Percentiles rank a stretch among this genome's conserved stretches.
These are phyloP conservation scores for Colletotrichum acutatum DNA, from an alignment of 2,329 filamentous ascomycete genomes.

Conservation along the genomic window DNA sequence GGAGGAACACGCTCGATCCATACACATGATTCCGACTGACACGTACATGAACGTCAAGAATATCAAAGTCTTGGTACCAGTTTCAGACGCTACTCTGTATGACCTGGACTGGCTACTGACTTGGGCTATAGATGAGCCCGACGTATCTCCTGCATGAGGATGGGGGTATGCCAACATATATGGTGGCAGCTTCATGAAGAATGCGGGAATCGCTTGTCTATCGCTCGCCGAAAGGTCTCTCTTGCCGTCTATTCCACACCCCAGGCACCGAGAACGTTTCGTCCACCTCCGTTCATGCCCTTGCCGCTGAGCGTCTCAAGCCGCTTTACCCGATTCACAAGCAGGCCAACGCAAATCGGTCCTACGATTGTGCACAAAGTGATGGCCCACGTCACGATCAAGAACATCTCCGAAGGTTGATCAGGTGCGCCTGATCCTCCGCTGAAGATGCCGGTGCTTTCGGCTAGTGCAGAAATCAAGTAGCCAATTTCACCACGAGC, in stretches of 20 bases:
- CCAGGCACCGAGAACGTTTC: slow-evolving; percentile 33
- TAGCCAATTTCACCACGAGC: slow-evolving; percentile 85
- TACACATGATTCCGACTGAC: not conserved
- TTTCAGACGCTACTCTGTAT: slow-evolving; percentile 1
- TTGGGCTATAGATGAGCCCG: not conserved
- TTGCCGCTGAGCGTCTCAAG: slow-evolving; percentile 36
- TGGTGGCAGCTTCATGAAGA: not conserved
- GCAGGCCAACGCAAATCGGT: slow-evolving; percentile 58
- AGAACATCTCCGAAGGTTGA: slow-evolving; percentile 55
- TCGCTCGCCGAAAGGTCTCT: not conserved
- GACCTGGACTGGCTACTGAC: not conserved
- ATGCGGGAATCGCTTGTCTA: not conserved
- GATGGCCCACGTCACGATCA: slow-evolving; percentile 67
- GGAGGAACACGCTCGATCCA: not conserved
- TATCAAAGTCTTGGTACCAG: slow-evolving; percentile 3
- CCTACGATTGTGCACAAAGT: slow-evolving; percentile 65
- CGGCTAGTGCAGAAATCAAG: slow-evolving; percentile 76
- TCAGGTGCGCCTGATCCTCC: slow-evolving; percentile 13
- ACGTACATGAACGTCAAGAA: not conserved
- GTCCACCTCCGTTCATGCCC: not conserved
- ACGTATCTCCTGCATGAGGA: not conserved
- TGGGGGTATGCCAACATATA: not conserved
- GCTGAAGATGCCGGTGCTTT: slow-evolving; percentile 59
- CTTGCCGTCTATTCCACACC: slow-evolving; percentile 16
- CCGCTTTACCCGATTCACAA: slow-evolving; percentile 55